A percentile compares a stretch with the other conserved stretches of the same genome.
phyloP scores from a whole-genome alignment of 352 stramenopile species.

The Phytophthora quininea region DNA sequence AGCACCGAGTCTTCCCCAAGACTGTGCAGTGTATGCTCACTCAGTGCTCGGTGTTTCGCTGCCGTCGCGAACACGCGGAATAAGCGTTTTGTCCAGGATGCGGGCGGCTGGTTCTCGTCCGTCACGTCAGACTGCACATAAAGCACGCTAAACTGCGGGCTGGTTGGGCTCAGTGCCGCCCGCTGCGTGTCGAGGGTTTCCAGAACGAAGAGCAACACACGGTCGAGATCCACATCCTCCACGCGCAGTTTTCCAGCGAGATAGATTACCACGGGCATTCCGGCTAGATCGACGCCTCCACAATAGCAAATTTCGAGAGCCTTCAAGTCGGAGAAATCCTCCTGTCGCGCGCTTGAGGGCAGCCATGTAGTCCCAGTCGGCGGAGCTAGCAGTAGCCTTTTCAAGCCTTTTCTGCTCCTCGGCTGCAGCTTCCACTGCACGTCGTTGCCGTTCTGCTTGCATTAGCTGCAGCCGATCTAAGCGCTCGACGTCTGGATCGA shows the following conservation, averaged over 20 bases:
- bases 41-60: constrained; percentile 18
- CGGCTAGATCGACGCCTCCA: constrained; percentile 69
- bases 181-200: constrained; percentile 58
- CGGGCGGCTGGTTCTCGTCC: constrained; percentile 58
- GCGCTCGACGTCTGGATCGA: constrained; percentile 61
- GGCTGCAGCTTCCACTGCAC: constrained; percentile 24
- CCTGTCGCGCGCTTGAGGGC: constrained; percentile 52
- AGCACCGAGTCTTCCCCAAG: constrained; percentile 52
- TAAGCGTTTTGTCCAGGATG: constrained; percentile 74
- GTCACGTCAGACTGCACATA: constrained; percentile 62
- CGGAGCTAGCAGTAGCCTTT: constrained; percentile 20
- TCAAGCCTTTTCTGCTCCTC: constrained; percentile 27
- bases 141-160: constrained; percentile 61
- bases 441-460: constrained; percentile 45
- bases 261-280: constrained; percentile 74
- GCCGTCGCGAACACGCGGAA: constrained; percentile 62
- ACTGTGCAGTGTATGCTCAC: constrained; percentile 16
- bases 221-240: constrained; percentile 59
- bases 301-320: constrained; percentile 69
- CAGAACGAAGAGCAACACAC: constrained; percentile 77
- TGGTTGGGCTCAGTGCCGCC: constrained; percentile 45
- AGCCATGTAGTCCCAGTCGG: constrained; percentile 40
- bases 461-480: constrained; percentile 46
- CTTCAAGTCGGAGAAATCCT: constrained; percentile 68
- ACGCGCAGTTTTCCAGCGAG: constrained; percentile 58